These are phyloP conservation scores for Aphanomyces stellatus DNA, from an alignment of 352 stramenopile genomes.

Conservation along the genomic window DNA sequence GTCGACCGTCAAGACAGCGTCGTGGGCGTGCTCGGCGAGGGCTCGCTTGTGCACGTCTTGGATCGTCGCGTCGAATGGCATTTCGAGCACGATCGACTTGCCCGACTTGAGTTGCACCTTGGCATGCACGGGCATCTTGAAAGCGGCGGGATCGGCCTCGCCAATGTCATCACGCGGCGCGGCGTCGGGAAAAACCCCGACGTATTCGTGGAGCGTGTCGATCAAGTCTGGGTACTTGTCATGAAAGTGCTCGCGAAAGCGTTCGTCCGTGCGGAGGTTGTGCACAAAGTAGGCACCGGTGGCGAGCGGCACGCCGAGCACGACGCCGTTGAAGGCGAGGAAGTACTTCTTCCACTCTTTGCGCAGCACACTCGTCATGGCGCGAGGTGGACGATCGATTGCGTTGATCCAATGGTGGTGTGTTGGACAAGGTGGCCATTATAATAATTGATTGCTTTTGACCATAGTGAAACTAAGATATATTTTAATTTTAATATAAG, in stretches of 20 bases:
- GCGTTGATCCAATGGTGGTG: background rate
- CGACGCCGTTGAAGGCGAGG: slow-evolving; percentile 63
- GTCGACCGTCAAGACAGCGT: slow-evolving; percentile 48
- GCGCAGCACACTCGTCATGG: no score
- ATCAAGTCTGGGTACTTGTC: slow-evolving; percentile 74
- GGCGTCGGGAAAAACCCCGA: slow-evolving; percentile 43
- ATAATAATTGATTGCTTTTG: background rate
- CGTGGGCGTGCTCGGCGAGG: slow-evolving; percentile 34
- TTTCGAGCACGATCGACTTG: slow-evolving; percentile 43
- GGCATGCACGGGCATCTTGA: slow-evolving; percentile 30
- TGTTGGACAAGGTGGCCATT: background rate
- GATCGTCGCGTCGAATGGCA: slow-evolving; percentile 44
- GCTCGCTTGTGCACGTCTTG: slow-evolving; percentile 55
- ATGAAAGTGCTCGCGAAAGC: slow-evolving; percentile 80
- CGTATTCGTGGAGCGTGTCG: slow-evolving; percentile 49
- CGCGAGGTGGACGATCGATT: background rate
- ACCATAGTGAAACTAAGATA: background rate
- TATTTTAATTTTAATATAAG: background rate
- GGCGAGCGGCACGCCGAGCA: slow-evolving; percentile 60
- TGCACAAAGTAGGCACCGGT: slow-evolving; percentile 68
- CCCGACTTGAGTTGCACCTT: slow-evolving; percentile 47
- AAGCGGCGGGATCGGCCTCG: slow-evolving; percentile 15
- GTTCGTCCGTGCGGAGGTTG: slow-evolving; percentile 72
- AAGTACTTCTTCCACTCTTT: slow-evolving; percentile 48
- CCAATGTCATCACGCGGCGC: slow-evolving; percentile 61